phyloP scores from a whole-genome alignment of 176 grass and related monocot species.

The Musa acuminata region DNA sequence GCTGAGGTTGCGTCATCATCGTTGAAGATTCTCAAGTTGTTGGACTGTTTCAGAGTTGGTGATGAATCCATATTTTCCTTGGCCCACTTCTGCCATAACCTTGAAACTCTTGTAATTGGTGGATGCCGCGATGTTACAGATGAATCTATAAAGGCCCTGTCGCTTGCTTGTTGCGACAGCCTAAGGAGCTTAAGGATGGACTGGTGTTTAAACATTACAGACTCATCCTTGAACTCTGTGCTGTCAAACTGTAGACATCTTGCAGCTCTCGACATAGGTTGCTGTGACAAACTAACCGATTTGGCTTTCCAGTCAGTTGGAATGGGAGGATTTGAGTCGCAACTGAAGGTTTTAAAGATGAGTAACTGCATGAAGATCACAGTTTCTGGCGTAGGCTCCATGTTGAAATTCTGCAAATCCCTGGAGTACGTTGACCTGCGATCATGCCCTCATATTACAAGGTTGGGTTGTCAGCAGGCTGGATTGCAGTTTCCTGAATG shows the following conservation, averaged over 20 bases:
- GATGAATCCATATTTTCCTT: constrained; percentile 53
- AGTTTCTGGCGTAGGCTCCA: constrained; percentile 21
- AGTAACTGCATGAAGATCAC: constrained; percentile 42
- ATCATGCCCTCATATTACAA: constrained; percentile 52
- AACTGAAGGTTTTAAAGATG: constrained; percentile 53
- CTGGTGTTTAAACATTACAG: constrained; percentile 67
- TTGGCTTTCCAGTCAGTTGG: constrained; percentile 38
- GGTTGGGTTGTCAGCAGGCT: constrained; percentile 46
- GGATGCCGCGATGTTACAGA: constrained; percentile 60
- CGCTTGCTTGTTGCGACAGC: constrained; percentile 40
- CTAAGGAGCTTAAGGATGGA: constrained; percentile 51
- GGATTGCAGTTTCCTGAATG: constrained; percentile 50
- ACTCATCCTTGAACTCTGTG: constrained; percentile 36
- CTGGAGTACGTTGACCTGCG: constrained; percentile 65
- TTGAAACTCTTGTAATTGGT: constrained; percentile 54
- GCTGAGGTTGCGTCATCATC: constrained; percentile 43
- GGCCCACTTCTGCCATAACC: constrained; percentile 54
- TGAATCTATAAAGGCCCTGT: constrained; percentile 38
- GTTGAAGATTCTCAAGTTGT: constrained; percentile 53
- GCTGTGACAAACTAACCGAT: constrained; percentile 49
- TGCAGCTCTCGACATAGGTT: constrained; percentile 58
- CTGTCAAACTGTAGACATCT: constrained; percentile 59
- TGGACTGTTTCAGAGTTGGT: constrained; percentile 53
- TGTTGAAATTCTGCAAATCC: constrained; percentile 36
- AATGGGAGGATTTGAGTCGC: constrained; percentile 26